These are phyloP conservation scores for Nakataea oryzae DNA, from an alignment of 2,329 filamentous ascomycete genomes.

Conservation along the genomic window DNA sequence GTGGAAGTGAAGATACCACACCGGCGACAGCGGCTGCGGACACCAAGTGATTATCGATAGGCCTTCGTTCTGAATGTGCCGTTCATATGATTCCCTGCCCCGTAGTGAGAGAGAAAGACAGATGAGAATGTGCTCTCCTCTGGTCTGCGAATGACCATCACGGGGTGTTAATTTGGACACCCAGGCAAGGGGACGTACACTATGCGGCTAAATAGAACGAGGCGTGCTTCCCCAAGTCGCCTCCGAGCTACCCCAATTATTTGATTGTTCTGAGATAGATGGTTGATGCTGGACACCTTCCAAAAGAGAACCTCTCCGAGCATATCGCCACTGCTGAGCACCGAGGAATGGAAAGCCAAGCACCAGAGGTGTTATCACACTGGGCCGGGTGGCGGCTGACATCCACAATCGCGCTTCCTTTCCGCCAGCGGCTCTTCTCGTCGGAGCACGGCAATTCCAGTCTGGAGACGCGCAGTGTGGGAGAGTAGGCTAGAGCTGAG, in stretches of 20 bases:
- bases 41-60: no score
- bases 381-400: background rate
- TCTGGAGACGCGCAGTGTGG: background rate
- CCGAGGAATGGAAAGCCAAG: background rate
- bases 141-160: background rate
- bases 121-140: background rate
- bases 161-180: background rate
- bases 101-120: background rate
- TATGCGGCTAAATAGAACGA: background rate
- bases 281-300: background rate
- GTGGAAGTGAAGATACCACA: no score
- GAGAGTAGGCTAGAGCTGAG: background rate
- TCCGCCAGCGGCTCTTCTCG: background rate
- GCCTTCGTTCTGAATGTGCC: no score
- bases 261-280: background rate
- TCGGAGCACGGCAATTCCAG: background rate
- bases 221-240: background rate
- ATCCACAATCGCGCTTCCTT: background rate
- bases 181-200: background rate
- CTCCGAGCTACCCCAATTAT: background rate
- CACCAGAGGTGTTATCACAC: background rate
- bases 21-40: no score
- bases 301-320: background rate
- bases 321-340: background rate
- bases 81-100: background rate